These are phyloP conservation scores for Picea mariana DNA, from an alignment of 83 land plant species.

Conservation along the genomic window DNA sequence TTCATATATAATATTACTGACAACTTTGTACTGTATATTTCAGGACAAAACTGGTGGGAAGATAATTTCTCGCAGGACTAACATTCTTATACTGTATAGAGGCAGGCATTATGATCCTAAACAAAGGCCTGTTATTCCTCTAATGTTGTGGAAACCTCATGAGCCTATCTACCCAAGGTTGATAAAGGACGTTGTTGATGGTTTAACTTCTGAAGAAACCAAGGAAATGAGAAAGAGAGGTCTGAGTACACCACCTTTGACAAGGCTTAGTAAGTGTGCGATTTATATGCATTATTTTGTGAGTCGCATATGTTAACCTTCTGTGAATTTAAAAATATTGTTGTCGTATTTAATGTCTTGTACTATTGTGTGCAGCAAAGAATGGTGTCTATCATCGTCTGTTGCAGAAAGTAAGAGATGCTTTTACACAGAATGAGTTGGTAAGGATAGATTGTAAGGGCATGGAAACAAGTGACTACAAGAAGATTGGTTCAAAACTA, in stretches of 20 bases:
- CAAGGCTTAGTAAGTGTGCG: constrained; percentile 57
- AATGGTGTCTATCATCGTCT: constrained; percentile 78
- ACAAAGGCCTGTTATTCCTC: constrained; percentile 63
- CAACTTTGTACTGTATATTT: background rate
- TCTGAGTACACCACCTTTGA: constrained; percentile 41
- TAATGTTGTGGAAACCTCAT: constrained; percentile 78
- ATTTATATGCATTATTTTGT: background rate
- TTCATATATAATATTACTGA: background rate
- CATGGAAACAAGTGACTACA: constrained; percentile 67
- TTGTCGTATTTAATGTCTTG: background rate
- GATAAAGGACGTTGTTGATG: constrained; percentile 62
- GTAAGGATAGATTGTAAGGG: constrained; percentile 65
- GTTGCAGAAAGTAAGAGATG: constrained; percentile 62
- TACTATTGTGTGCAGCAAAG: constrained; percentile 41
- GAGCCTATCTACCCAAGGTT: constrained; percentile 73
- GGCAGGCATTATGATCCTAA: constrained; percentile 75
- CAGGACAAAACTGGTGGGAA: constrained; percentile 90
- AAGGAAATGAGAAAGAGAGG: constrained; percentile 69
- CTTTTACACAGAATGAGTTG: constrained; percentile 56
- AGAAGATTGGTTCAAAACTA: constrained; percentile 76
- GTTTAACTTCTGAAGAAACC: constrained; percentile 60
- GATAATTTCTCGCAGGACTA: constrained; percentile 55
- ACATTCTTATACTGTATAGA: constrained; percentile 56
- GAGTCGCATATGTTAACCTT: background rate
- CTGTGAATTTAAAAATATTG: background rate